These are phyloP conservation scores for Nepenthes alata DNA, from an alignment of 179 eudicot genomes.

Conservation along the genomic window DNA sequence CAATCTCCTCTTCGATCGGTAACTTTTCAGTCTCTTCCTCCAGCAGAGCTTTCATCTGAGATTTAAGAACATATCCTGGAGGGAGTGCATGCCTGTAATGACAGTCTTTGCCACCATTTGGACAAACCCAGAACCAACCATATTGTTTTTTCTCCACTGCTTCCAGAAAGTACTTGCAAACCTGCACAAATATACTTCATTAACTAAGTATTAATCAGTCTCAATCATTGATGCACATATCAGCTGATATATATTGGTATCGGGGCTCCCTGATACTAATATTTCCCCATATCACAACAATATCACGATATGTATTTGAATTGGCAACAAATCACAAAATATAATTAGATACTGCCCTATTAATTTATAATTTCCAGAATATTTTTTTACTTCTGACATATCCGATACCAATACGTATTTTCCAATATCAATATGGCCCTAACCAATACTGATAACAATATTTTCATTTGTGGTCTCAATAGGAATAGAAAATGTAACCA, in stretches of 20 bases:
- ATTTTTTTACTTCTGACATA: no score
- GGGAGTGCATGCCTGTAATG: conserved; percentile 97
- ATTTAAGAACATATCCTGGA: conserved; percentile 81
- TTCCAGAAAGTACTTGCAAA: conserved; percentile 83
- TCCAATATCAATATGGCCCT: no score
- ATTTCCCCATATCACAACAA: not conserved
- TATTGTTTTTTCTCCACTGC: conserved; percentile 97
- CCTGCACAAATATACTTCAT: conserved; percentile 23
- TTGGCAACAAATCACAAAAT: not conserved
- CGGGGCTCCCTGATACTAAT: no score
- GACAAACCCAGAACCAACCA: conserved; percentile 99
- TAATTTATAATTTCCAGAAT: no score
- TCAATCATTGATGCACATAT: no score
- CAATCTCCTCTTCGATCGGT: conserved; percentile 90
- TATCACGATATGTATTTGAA: not conserved
- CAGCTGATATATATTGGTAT: no score
- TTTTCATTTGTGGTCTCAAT: no score
- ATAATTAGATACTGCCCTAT: no score
- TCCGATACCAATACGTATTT: no score
- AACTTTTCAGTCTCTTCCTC: conserved; percentile 82
- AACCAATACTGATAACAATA: no score
- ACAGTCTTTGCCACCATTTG: conserved; percentile 86
- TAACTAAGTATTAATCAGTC: not conserved
- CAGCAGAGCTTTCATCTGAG: conserved; percentile 94
- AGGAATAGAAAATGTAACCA: no score